Percentiles rank a stretch among this genome's conserved stretches.
Conservation (phyloP, 208 protist genomes). For the Crithidia acanthocephali region DNA sequence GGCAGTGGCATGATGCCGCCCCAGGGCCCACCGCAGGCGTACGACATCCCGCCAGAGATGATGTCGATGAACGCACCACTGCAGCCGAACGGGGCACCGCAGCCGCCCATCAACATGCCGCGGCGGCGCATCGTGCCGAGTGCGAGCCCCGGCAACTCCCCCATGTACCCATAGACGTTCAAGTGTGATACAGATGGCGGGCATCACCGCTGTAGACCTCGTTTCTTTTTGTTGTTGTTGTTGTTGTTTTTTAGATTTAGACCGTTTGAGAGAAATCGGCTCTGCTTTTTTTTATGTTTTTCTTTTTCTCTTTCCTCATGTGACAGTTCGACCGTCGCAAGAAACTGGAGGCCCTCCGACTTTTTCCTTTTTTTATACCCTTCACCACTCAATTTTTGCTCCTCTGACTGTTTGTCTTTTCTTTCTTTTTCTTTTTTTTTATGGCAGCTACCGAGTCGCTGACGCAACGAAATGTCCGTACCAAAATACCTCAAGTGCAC, state of each 20-base stretch:
- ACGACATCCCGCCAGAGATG: slow-evolving; percentile 8
- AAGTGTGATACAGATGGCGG: too few species aligned
- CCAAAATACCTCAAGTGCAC: too few species aligned
- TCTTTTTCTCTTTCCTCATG: neutral
- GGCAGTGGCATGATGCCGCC: slow-evolving; percentile 11
- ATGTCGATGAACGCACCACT: neutral
- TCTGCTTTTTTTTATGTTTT: neutral
- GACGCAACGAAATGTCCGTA: too few species aligned
- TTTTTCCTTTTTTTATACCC: too few species aligned
- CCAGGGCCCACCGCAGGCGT: neutral
- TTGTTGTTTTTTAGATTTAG: neutral
- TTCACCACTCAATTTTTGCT: too few species aligned
- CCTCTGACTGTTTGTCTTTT: too few species aligned
- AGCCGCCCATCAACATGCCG: slow-evolving; percentile 30
- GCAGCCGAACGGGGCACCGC: neutral
- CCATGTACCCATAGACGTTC: slow-evolving; percentile 12
- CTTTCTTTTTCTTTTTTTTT: too few species aligned
- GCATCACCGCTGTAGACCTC: too few species aligned
- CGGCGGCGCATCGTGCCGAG: slow-evolving; percentile 19
- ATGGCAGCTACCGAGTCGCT: too few species aligned
- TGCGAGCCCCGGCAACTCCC: neutral
- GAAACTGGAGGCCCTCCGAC: too few species aligned
- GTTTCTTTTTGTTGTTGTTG: neutral
- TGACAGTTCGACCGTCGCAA: too few species aligned
- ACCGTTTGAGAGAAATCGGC: neutral